A percentile compares a stretch with the other conserved stretches of the same genome.
Conservation (phyloP, 2,329 filamentous ascomycete genomes). For the Fusarium piperis region DNA sequence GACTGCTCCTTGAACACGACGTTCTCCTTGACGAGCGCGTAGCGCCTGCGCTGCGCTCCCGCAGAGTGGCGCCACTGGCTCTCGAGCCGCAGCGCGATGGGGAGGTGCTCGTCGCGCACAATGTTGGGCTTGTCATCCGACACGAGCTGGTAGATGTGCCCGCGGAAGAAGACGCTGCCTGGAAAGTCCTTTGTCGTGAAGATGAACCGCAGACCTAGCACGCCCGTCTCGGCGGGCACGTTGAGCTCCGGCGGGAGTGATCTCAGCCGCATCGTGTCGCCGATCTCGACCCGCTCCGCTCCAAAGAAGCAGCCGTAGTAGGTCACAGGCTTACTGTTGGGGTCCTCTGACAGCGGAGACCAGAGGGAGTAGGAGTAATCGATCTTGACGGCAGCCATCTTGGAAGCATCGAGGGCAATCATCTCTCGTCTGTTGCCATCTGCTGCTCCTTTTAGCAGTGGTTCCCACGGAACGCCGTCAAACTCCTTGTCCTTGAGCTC, state of each 20-base stretch:
- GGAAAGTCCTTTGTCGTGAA: constrained; percentile 49
- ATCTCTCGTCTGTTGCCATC: constrained; percentile 53
- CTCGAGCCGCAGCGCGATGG: constrained; percentile 53
- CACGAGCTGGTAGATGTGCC: constrained; percentile 52
- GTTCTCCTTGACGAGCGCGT: constrained; percentile 56
- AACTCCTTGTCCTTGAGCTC: constrained; percentile 53
- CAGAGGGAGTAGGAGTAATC: constrained; percentile 62
- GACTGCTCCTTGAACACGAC: constrained; percentile 57
- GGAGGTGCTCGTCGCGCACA: constrained; percentile 52
- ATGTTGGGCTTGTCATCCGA: constrained; percentile 42
- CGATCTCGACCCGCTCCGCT: constrained; percentile 59
- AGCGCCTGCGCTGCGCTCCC: constrained; percentile 49
- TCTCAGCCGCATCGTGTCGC: constrained; percentile 60
- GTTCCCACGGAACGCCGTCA: constrained; percentile 56
- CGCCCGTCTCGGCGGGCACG: constrained; percentile 43
- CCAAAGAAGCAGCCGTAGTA: constrained; percentile 63
- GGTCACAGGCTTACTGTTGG: constrained; percentile 45
- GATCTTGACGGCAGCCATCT: constrained; percentile 60
- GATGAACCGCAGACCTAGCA: constrained; percentile 54
- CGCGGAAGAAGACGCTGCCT: constrained; percentile 52
- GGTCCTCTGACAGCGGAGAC: constrained; percentile 47
- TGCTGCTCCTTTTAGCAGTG: constrained; percentile 45
- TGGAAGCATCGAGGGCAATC: constrained; percentile 60
- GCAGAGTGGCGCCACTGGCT: constrained; percentile 50
- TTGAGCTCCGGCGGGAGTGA: constrained; percentile 51